These are phyloP conservation scores for Cordyceps tenuipes DNA, from an alignment of 2,329 filamentous ascomycete genomes.

Conservation along the genomic window DNA sequence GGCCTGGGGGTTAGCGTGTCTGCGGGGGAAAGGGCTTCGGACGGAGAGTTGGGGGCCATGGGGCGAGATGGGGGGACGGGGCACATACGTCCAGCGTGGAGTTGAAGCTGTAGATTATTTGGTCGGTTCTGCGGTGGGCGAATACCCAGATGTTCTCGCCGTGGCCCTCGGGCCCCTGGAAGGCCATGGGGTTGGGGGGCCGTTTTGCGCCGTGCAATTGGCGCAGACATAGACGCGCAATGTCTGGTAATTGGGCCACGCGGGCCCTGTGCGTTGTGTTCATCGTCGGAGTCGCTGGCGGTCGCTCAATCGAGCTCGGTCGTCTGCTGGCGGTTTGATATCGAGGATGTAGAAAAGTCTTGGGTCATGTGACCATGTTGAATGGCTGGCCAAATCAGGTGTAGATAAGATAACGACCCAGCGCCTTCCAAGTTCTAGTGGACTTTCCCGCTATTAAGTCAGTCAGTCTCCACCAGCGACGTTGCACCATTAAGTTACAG, in stretches of 20 bases:
- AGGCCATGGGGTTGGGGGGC: constrained; percentile 15
- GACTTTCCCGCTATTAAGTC: too few species aligned
- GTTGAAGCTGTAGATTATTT: constrained; percentile 45
- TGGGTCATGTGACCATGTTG: constrained; percentile 7
- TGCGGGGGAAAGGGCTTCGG: too few species aligned
- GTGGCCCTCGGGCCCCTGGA: constrained; percentile 30
- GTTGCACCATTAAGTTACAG: too few species aligned
- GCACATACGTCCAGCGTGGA: constrained; percentile 37
- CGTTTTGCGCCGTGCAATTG: constrained; percentile 5
- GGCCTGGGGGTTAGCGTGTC: background rate
- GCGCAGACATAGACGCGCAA: constrained; percentile 9
- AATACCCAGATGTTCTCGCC: constrained; percentile 53
- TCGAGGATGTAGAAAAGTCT: constrained; percentile 3
- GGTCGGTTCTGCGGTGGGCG: constrained; percentile 39
- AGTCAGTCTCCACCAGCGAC: too few species aligned
- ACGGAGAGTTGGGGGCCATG: too few species aligned
- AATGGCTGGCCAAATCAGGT: background rate
- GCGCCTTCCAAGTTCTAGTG: too few species aligned
- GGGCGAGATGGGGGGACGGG: background rate
- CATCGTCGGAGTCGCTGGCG: constrained; percentile 6
- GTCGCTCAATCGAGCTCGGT: background rate
- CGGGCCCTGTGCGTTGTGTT: constrained; percentile 11
- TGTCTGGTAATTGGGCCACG: constrained; percentile 9
- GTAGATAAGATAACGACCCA: background rate
- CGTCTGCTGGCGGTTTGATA: background rate